phyloP scores from a whole-genome alignment of 1,284 basidiomycete genomes.

The Ustilago xerochloae region DNA sequence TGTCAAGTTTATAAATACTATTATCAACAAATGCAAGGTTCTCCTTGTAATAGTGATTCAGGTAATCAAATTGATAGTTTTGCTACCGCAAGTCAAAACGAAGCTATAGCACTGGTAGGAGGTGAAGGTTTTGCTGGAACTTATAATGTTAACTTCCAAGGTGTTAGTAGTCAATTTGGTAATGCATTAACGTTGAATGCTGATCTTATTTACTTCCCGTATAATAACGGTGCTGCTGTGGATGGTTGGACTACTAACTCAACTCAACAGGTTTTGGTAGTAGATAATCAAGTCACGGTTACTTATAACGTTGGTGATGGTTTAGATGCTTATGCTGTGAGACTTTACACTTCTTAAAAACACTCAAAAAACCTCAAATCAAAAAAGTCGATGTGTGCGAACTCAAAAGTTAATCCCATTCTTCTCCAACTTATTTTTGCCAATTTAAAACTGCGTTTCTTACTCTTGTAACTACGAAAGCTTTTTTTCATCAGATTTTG shows the following conservation, averaged over 20 bases:
- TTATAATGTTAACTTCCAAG: slow-evolving; percentile 14
- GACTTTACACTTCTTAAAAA: slow-evolving; percentile 13
- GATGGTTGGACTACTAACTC: slow-evolving; percentile 8
- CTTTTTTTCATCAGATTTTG: no score
- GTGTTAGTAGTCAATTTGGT: slow-evolving; percentile 9
- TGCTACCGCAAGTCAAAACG: slow-evolving; percentile 8
- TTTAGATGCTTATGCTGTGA: slow-evolving; percentile 11
- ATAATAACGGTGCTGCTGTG: slow-evolving; percentile 11
- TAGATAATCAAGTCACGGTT: slow-evolving; percentile 6
- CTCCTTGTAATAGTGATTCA: slow-evolving; percentile 15
- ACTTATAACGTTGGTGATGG: slow-evolving; percentile 9
- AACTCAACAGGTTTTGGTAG: slow-evolving; percentile 3
- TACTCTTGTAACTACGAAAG: no score
- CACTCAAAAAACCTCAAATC: no score
- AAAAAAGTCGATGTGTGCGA: no score
- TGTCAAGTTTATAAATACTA: slow-evolving; percentile 13
- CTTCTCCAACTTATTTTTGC: no score
- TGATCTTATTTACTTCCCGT: slow-evolving; percentile 7
- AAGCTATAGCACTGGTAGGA: slow-evolving; percentile 14
- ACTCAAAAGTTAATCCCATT: no score
- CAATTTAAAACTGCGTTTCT: no score
- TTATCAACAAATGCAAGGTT: slow-evolving; percentile 10
- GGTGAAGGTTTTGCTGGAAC: slow-evolving; percentile 5
- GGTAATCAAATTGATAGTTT: slow-evolving; percentile 16
- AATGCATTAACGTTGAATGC: slow-evolving; percentile 5